Conservation (phyloP, 202 grass and related monocot genomes). For the Alloteropsis angusta region DNA sequence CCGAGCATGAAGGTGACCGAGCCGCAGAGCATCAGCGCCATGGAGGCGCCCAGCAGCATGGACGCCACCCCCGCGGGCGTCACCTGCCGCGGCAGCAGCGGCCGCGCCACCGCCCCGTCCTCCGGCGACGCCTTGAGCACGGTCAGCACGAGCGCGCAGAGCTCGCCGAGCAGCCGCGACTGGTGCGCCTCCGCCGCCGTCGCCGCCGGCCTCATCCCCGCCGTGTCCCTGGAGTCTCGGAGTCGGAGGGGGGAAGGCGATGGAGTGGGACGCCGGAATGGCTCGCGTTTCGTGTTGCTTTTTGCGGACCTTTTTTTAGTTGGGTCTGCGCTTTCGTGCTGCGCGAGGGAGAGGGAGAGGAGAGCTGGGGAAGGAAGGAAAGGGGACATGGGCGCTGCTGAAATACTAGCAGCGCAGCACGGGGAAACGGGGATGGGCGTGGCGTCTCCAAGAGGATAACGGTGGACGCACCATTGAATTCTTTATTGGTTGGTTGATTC, state of each 20-base stretch:
- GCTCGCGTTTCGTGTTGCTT: neutral
- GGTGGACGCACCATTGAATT: neutral
- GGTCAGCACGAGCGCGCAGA: constrained; percentile 51
- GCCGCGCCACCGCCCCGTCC: neutral
- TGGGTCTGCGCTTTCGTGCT: neutral
- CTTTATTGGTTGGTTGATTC: neutral
- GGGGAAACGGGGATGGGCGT: constrained; percentile 12
- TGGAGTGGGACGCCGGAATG: neutral
- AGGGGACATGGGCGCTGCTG: neutral
- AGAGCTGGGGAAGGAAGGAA: neutral
- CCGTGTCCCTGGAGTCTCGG: neutral
- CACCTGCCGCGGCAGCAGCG: constrained; percentile 30
- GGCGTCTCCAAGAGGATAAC: neutral
- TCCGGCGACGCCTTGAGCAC: constrained; percentile 29
- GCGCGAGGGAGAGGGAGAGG: neutral
- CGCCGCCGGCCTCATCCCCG: constrained; percentile 14
- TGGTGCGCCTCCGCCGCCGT: constrained; percentile 32
- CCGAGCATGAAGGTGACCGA: constrained; percentile 84
- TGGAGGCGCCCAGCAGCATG: constrained; percentile 63
- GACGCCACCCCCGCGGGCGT: constrained; percentile 57
- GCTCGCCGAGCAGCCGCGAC: constrained; percentile 60
- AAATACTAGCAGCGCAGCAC: constrained; percentile 8
- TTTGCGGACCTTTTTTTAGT: neutral
- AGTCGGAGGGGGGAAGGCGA: neutral
- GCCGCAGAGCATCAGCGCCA: constrained; percentile 81